Conservation (phyloP, 306 rosid species). For the Quercus ilex region DNA sequence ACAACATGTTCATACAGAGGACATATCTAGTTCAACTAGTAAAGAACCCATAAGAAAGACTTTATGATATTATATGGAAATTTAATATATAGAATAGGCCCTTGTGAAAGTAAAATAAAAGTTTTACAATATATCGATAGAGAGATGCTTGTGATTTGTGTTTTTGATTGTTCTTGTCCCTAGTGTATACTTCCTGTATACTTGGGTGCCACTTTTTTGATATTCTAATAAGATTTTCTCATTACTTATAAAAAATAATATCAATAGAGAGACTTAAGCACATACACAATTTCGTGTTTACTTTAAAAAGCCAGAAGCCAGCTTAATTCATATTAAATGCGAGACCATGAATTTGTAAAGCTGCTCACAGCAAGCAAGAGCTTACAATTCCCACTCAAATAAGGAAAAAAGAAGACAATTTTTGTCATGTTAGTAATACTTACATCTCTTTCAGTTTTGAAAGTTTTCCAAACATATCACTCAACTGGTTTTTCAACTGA, state of each 20-base stretch:
- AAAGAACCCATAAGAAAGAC: not conserved
- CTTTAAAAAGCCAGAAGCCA: not conserved
- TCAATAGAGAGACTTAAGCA: not conserved
- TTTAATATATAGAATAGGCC: not conserved
- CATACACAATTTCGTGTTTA: not conserved
- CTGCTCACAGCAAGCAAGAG: not conserved
- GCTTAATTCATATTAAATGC: slow-evolving; percentile 13
- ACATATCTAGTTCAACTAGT: not conserved
- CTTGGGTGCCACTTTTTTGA: too few relatives aligned
- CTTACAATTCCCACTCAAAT: not conserved
- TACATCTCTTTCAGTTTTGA: slow-evolving; percentile 68
- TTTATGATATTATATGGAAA: not conserved
- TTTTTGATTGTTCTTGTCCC: too few relatives aligned
- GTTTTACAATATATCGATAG: not conserved
- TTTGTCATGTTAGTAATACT: slow-evolving; percentile 23
- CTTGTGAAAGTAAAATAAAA: not conserved
- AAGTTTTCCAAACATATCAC: slow-evolving; percentile 65
- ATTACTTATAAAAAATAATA: too few relatives aligned
- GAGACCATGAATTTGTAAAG: not conserved
- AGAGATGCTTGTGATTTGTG: too few relatives aligned
- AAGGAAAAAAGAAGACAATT: not conserved
- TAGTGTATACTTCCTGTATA: too few relatives aligned
- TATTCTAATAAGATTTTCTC: too few relatives aligned
- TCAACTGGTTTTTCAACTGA: slow-evolving; percentile 67
- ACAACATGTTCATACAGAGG: not conserved